phyloP scores from a whole-genome alignment of 306 rosid species.

The Begonia peltatifolia region DNA sequence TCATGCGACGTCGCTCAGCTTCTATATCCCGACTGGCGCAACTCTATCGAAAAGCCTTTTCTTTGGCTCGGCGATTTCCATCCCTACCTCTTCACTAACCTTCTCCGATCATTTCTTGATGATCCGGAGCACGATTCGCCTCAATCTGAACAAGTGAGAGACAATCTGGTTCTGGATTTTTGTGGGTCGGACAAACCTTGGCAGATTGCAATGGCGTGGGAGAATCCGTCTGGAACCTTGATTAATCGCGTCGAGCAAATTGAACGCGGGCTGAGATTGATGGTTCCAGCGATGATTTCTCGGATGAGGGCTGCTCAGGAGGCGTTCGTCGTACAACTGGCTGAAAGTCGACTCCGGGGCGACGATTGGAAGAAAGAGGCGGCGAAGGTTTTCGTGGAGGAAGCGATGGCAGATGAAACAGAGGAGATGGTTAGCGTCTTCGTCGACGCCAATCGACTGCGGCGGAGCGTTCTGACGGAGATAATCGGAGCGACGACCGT shows the following conservation, averaged over 20 bases:
- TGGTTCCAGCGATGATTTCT: slow-evolving; percentile 34
- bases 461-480: slow-evolving; percentile 49
- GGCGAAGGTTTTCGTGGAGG: slow-evolving; percentile 15
- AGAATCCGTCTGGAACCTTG: slow-evolving; percentile 18
- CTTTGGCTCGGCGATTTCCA: slow-evolving; percentile 68
- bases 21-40: slow-evolving; percentile 52
- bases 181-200: slow-evolving; percentile 21
- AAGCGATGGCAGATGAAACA: slow-evolving; percentile 24
- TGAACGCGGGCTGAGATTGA: slow-evolving; percentile 38
- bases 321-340: slow-evolving; percentile 22
- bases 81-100: slow-evolving; percentile 59
- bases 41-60: slow-evolving; percentile 52
- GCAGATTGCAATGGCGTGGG: slow-evolving; percentile 49
- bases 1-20: slow-evolving; percentile 25
- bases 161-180: background rate
- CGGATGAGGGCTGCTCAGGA: slow-evolving; percentile 31
- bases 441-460: slow-evolving; percentile 46
- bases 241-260: slow-evolving; percentile 33
- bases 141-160: background rate
- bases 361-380: slow-evolving; percentile 14
- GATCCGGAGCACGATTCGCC: slow-evolving; percentile 6
- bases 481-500: slow-evolving; percentile 29
- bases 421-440: slow-evolving; percentile 47
- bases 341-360: slow-evolving; percentile 21
- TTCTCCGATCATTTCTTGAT: slow-evolving; percentile 45